phyloP scores from a whole-genome alignment of 345 rosid species.

The Rubroshorea leprosula region DNA sequence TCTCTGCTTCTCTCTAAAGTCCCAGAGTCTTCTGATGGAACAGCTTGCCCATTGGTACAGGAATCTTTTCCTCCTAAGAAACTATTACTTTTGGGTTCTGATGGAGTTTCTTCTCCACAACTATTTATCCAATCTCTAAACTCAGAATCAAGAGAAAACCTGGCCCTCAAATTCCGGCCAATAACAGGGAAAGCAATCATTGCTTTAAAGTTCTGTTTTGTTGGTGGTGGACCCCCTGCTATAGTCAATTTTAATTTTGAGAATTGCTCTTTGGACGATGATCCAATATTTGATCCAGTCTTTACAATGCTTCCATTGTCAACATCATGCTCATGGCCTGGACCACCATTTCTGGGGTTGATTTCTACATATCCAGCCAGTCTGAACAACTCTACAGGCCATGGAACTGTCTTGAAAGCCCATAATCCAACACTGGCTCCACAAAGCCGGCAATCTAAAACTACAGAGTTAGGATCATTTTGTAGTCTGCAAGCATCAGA shows the following conservation, averaged over 20 bases:
- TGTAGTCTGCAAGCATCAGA: constrained; percentile 25
- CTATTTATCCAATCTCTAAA: constrained; percentile 37
- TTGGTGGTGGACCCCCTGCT: constrained; percentile 93
- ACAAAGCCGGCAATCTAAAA: constrained; percentile 86
- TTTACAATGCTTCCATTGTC: constrained; percentile 14
- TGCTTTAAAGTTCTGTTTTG: constrained; percentile 84
- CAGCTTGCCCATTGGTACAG: constrained; percentile 19
- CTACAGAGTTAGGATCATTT: constrained; percentile 72
- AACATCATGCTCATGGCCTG: constrained; percentile 21
- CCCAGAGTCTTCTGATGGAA: constrained; percentile 23
- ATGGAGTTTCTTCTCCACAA: constrained; percentile 24
- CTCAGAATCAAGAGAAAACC: constrained; percentile 51
- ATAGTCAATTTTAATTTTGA: constrained; percentile 61
- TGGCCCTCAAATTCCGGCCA: constrained; percentile 70
- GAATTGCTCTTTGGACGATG: constrained; percentile 22
- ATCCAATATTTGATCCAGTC: constrained; percentile 18
- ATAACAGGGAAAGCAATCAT: constrained; percentile 71
- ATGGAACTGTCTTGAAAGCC: constrained; percentile 57
- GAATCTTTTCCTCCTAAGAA: constrained; percentile 10
- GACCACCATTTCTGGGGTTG: constrained; percentile 23
- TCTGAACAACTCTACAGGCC: constrained; percentile 73
- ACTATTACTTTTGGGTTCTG: constrained; percentile 21
- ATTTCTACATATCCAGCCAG: constrained; percentile 56
- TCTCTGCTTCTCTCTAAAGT: constrained; percentile 8
- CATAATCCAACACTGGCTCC: constrained; percentile 96